A percentile compares a stretch with the other conserved stretches of the same genome.
These are phyloP conservation scores for Talaromyces adpressus DNA, from an alignment of 495 filamentous ascomycete species.

Conservation along the genomic window DNA sequence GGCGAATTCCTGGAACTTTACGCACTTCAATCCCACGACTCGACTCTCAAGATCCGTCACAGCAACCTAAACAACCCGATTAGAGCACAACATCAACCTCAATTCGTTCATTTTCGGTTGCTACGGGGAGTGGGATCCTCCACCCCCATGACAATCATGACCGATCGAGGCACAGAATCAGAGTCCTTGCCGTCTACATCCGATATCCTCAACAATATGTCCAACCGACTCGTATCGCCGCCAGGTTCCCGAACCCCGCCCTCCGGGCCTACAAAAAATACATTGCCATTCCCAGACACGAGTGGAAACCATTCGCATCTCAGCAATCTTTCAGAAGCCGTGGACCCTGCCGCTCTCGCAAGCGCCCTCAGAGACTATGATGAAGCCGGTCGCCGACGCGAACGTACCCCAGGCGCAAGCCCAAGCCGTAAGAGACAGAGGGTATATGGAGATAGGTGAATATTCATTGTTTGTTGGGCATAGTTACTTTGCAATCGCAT, in stretches of 20 bases:
- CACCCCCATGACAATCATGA: conserved; percentile 13
- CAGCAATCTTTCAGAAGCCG: conserved; percentile 43
- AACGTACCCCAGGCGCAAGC: conserved; percentile 66
- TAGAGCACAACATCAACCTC: background rate
- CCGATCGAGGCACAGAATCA: conserved; percentile 15
- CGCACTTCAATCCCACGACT: background rate
- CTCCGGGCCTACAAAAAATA: conserved; percentile 33
- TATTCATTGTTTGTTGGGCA: background rate
- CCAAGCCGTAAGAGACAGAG: conserved; percentile 82
- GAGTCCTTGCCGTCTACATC: conserved; percentile 10
- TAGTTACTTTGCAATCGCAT: background rate
- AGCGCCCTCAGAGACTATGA: conserved; percentile 60
- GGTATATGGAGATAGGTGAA: conserved; percentile 75
- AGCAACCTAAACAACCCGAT: background rate
- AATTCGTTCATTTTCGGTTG: conserved; percentile 3
- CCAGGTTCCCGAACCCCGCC: conserved; percentile 40
- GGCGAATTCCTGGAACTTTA: background rate
- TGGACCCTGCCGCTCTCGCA: conserved; percentile 55
- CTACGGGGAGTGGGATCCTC: background rate
- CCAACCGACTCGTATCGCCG: conserved; percentile 26
- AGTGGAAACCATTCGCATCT: conserved; percentile 18
- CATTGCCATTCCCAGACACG: conserved; percentile 31
- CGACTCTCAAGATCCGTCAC: background rate
- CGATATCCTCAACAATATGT: conserved; percentile 14
- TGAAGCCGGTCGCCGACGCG: conserved; percentile 51